Evolutionary conservation across 768 basidiomycete genomes (phyloP).

Genomic region (Candolleomyces eurysporus): DNA sequence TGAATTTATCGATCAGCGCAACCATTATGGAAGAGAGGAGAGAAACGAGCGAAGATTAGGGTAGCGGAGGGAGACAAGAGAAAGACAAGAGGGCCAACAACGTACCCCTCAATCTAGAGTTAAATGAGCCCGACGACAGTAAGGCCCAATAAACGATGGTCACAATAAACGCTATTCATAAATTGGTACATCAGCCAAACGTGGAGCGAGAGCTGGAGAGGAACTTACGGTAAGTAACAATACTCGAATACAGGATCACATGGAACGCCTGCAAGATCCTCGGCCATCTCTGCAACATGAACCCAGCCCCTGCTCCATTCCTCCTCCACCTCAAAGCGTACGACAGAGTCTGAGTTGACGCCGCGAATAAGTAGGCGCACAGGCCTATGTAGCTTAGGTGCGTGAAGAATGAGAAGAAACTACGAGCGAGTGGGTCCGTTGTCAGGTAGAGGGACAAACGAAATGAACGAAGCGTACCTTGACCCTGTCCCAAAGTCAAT

Average conservation of each 20-base stretch:
- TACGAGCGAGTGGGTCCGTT: slow-evolving; percentile 16
- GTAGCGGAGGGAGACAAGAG: too few relatives aligned
- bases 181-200: background rate
- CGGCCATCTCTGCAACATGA: slow-evolving; percentile 61
- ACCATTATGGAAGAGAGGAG: background rate
- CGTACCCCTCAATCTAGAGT: background rate
- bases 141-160: slow-evolving; percentile 65
- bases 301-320: slow-evolving; percentile 17
- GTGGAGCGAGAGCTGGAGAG: background rate
- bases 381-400: slow-evolving; percentile 60
- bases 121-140: slow-evolving; percentile 44
- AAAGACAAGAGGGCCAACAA: background rate
- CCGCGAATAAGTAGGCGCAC: slow-evolving; percentile 59
- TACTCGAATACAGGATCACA: slow-evolving; percentile 46
- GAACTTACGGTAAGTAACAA: slow-evolving; percentile 57
- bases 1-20: background rate
- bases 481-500: background rate
- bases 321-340: slow-evolving; percentile 23
- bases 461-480: background rate
- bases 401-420: slow-evolving; percentile 68
- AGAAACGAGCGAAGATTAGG: too few relatives aligned
- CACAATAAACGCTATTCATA: slow-evolving; percentile 54
- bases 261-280: slow-evolving; percentile 54
- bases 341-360: slow-evolving; percentile 50
- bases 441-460: background rate